Evolutionary conservation across 352 stramenopile species (phyloP), one percentile per base, ranked within the genome.

Genomic region (Phytopythium aichiense): DNA sequence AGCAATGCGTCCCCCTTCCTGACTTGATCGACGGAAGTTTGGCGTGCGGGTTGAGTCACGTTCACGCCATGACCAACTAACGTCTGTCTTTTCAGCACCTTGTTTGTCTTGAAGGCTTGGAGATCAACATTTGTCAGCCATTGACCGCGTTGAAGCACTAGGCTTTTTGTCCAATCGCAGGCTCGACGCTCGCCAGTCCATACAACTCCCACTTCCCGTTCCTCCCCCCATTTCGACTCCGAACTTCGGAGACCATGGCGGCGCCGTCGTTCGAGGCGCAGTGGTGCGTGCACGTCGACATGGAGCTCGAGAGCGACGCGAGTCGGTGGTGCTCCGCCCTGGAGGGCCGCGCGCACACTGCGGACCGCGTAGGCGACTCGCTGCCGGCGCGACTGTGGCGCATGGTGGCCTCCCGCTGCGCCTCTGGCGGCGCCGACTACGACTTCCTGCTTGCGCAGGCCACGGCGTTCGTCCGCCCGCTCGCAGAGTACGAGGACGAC

Each of bases 401-500:
- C 9, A 52, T 35, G 46, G 46, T 33, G 46, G 9, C 46, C 46
- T 33, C 3, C 23, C 23, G 23, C 46, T n/a, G 46, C 46, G 46
- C 23, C 22, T 52, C 23, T 4, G 46, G 23, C 4, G 46, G 46
- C 23, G 16, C 4, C 22, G 46, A 52, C 23, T 51, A 31, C 22
- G 22, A 28, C 45, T 52, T 52, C 4, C 18, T 52, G 46, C 23
- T 52, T 23, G 46, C 46, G 46, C 46, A 52, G 46, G 46, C 46
- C 13, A n/a, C 22, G 22, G 16, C 23, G 12, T 33, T 52, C 46
- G 20, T 52, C 5, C 23, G 46, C 23, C 46, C 46, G 15, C 23
- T 52, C 2, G 22, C 22, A 12, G 31, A 58, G 52, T 58, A 58
- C 52, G 52, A 58, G 11, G 31, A 45, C n/a, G 33, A 58, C 8